Conservation (phyloP, 768 basidiomycete genomes). For the Naganishia onofrii region DNA sequence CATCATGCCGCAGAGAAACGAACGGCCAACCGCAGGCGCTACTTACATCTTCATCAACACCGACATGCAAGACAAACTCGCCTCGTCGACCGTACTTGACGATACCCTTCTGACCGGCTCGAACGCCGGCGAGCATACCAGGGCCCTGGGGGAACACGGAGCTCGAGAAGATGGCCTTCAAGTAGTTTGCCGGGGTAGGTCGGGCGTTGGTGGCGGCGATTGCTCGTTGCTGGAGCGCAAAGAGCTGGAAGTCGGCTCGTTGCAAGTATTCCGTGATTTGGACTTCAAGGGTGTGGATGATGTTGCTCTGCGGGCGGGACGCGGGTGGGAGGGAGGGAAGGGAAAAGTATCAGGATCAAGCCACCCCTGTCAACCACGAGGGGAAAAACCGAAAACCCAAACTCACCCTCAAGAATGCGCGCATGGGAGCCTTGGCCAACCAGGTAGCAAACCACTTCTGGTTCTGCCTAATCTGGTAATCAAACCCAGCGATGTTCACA, state of each 20-base stretch:
- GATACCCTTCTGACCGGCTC: slow-evolving; percentile 48
- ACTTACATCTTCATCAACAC: slow-evolving; percentile 53
- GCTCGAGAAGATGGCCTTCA: slow-evolving; percentile 49
- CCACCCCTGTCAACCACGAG: no score
- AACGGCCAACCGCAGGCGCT: not conserved
- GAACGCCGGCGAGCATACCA: slow-evolving; percentile 35
- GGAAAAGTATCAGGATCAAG: no score
- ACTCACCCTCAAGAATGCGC: slow-evolving; percentile 49
- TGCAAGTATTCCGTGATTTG: slow-evolving; percentile 49
- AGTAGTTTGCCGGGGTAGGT: slow-evolving; percentile 48
- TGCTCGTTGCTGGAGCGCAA: slow-evolving; percentile 78
- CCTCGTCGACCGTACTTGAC: slow-evolving; percentile 54
- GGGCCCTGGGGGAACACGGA: slow-evolving; percentile 45
- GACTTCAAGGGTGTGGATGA: slow-evolving; percentile 47
- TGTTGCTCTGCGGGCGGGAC: slow-evolving; percentile 42
- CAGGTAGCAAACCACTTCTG: slow-evolving; percentile 51
- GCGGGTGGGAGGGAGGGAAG: no score
- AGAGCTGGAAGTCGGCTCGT: slow-evolving; percentile 55
- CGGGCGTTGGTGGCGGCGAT: slow-evolving; percentile 80
- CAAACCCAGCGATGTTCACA: slow-evolving; percentile 50
- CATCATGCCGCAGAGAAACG: no score
- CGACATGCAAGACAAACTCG: slow-evolving; percentile 54
- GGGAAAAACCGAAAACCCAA: no score
- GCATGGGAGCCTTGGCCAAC: slow-evolving; percentile 49
- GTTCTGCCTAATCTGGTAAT: slow-evolving; percentile 51